phyloP scores from a whole-genome alignment of 73 alveolate species.

The Tetrahymena thermophila region DNA sequence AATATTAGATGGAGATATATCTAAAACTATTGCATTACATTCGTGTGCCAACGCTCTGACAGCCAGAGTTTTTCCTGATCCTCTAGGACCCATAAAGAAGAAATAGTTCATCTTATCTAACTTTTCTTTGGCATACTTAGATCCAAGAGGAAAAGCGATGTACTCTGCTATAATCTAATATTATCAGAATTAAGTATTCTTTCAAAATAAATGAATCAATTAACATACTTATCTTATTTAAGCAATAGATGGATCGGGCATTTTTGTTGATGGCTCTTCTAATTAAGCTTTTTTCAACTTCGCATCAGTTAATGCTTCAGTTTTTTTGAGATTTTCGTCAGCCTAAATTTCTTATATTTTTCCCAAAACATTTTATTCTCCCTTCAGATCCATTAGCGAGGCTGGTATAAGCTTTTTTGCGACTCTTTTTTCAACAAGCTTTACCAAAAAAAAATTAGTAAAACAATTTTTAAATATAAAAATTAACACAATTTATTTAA shows the following conservation, averaged over 20 bases:
- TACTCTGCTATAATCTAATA: conserved; percentile 49
- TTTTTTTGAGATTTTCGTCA: neutral
- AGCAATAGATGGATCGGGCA: conserved; percentile 78
- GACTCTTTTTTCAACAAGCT: conserved; percentile 55
- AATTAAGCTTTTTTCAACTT: conserved; percentile 17
- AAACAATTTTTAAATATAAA: neutral
- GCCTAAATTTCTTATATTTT: neutral
- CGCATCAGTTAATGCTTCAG: neutral
- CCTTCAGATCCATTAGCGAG: conserved; percentile 55
- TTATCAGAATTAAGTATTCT: neutral
- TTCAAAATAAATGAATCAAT: neutral
- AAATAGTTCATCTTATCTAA: conserved; percentile 51
- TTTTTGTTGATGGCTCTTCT: conserved; percentile 45
- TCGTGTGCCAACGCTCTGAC: conserved; percentile 93
- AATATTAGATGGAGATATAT: conserved; percentile 63
- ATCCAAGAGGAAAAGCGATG: conserved; percentile 75
- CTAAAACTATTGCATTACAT: conserved; percentile 87
- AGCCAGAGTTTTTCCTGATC: conserved; percentile 92
- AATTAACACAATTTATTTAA: no score
- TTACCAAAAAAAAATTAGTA: neutral
- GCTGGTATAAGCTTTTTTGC: conserved; percentile 59
- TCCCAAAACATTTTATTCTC: conserved; percentile 71
- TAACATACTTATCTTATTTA: conserved; percentile 52
- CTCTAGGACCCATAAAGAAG: conserved; percentile 95
- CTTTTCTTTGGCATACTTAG: conserved; percentile 62